Evolutionary conservation across 1,139 yeast genomes (phyloP).

Genomic region (Magnusiomyces sp.): DNA sequence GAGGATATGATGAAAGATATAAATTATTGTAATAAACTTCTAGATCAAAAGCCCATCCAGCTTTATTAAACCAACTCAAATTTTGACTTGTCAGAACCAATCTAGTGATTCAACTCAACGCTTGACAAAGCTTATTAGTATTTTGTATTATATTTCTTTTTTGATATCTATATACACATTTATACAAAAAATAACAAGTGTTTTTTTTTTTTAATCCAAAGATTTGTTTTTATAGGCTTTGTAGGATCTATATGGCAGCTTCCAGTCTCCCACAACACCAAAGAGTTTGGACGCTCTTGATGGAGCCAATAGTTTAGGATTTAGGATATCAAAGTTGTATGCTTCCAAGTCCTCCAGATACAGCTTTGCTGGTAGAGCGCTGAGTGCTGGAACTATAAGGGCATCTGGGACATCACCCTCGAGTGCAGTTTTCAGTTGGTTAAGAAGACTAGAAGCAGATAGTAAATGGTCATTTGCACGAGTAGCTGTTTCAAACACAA

Average conservation of each 20-base stretch:
- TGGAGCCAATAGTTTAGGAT: conserved; percentile 28
- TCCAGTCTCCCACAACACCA: conserved; percentile 62
- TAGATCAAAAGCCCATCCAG: too few relatives aligned
- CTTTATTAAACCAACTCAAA: too few relatives aligned
- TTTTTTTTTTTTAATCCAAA: too few relatives aligned
- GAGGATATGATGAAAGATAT: too few relatives aligned
- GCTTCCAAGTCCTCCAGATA: conserved; percentile 55
- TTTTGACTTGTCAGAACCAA: too few relatives aligned
- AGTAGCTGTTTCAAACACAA: conserved; percentile 62
- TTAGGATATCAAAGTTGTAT: conserved; percentile 54
- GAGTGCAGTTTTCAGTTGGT: conserved; percentile 32
- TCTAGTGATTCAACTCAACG: too few relatives aligned
- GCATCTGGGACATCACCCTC: conserved; percentile 50
- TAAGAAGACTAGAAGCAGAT: conserved; percentile 52
- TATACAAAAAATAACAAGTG: conserved; percentile 24
- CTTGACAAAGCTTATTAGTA: too few relatives aligned
- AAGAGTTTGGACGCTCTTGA: conserved; percentile 28
- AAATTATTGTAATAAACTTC: too few relatives aligned
- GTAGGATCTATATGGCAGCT: conserved; percentile 60
- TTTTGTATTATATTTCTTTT: neutral
- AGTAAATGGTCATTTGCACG: conserved; percentile 74
- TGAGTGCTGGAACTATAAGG: conserved; percentile 46
- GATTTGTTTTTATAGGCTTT: conserved; percentile 44
- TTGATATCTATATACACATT: conserved; percentile 1
- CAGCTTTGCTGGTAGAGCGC: conserved; percentile 54